Percentiles rank a stretch among this genome's conserved stretches.
These are phyloP conservation scores for Tetradesmus lagerheimii DNA, from an alignment of 139 green algal species.

Conservation along the genomic window DNA sequence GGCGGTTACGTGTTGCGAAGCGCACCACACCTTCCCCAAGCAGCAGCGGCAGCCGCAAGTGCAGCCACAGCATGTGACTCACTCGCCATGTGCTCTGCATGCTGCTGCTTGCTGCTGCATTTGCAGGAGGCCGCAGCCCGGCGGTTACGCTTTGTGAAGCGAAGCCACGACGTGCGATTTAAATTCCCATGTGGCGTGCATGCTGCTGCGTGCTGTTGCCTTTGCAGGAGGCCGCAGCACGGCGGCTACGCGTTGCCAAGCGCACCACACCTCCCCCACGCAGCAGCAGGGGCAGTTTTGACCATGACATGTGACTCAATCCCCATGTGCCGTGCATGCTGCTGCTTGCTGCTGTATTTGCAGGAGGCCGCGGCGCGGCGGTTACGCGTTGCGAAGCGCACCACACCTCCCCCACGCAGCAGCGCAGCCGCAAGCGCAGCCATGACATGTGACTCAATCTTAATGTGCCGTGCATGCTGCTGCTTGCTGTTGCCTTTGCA, in stretches of 20 bases:
- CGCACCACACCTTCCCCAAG: neutral
- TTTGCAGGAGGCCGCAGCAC: constrained; percentile 19
- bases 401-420: too few species aligned
- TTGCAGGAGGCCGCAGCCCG: too few species aligned
- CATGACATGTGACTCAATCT: neutral
- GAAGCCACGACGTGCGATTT: neutral
- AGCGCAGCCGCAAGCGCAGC: too few species aligned
- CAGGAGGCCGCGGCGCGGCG: too few species aligned
- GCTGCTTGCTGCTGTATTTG: neutral
- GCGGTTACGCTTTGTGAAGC: too few species aligned
- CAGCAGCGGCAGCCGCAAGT: constrained; percentile 7
- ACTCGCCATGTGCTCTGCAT: too few species aligned
- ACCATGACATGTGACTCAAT: neutral
- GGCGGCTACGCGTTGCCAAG: too few species aligned
- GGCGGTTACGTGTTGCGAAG: neutral
- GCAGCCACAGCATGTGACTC: constrained; percentile 7
- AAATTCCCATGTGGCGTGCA: too few species aligned
- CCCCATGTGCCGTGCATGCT: too few species aligned
- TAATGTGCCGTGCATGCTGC: neutral
- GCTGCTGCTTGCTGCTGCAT: neutral
- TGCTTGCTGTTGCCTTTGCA: neutral
- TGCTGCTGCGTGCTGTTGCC: neutral
- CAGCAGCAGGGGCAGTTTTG: too few species aligned
- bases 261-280: too few species aligned
- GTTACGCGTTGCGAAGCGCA: too few species aligned